phyloP scores from a whole-genome alignment of 2,329 filamentous ascomycete genomes.

The Mycosphaerella sp. region DNA sequence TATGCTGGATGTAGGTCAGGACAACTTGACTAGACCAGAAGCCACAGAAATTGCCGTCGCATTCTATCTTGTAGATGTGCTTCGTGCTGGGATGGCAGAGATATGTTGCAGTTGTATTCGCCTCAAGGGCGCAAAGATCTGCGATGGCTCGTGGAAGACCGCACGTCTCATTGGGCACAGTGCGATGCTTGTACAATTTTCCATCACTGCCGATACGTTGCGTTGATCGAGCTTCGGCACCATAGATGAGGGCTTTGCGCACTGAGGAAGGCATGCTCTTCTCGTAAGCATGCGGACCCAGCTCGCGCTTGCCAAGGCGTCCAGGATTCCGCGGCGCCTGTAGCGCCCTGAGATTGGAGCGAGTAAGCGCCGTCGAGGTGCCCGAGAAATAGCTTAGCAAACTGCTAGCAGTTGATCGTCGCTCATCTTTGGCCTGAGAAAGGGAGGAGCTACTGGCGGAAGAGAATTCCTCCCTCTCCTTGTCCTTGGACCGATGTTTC shows the following conservation, averaged over 20 bases:
- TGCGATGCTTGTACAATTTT: constrained; percentile 37
- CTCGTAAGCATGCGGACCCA: constrained; percentile 46
- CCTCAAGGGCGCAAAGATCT: constrained; percentile 53
- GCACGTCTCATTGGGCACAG: constrained; percentile 42
- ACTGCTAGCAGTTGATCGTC: neutral
- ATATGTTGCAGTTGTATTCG: constrained; percentile 62
- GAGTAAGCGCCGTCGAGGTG: constrained; percentile 9
- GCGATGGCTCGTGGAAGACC: constrained; percentile 43
- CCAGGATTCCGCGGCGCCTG: constrained; percentile 18
- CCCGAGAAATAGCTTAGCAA: constrained; percentile 19
- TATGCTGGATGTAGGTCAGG: constrained; percentile 61
- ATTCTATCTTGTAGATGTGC: constrained; percentile 75
- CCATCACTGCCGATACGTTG: constrained; percentile 42
- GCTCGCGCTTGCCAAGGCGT: constrained; percentile 36
- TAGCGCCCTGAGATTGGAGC: constrained; percentile 11
- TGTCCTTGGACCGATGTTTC: neutral
- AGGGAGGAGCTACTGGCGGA: neutral
- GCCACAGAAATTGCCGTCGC: constrained; percentile 86
- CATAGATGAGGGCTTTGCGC: constrained; percentile 37
- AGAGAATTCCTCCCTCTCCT: neutral
- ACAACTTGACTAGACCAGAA: constrained; percentile 95
- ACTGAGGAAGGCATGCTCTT: constrained; percentile 42
- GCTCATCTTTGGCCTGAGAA: neutral
- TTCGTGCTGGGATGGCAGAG: constrained; percentile 69
- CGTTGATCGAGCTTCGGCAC: constrained; percentile 35